Conservation (phyloP, 176 grass and related monocot species). For the maize (Zea mays) region DNA sequence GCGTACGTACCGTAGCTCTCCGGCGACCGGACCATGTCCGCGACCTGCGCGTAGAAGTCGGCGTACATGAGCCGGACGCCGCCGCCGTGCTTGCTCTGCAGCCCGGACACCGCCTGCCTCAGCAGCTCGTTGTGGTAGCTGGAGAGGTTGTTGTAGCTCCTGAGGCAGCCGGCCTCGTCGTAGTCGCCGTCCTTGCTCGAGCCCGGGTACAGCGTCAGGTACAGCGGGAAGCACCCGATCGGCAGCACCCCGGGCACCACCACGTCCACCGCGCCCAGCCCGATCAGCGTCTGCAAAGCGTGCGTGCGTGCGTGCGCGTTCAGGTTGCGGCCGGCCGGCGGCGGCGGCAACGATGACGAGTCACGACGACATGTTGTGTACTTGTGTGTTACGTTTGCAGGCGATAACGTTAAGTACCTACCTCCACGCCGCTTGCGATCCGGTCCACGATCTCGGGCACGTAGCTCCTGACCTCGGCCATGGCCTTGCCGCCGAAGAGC, state of each 20-base stretch:
- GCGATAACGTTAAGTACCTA: background rate
- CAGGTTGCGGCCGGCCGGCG: background rate
- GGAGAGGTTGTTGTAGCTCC: conserved; percentile 59
- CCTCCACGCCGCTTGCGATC: conserved; percentile 64
- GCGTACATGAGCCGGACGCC: conserved; percentile 62
- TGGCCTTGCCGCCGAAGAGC: conserved; percentile 52
- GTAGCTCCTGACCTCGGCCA: conserved; percentile 51
- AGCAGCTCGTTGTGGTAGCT: conserved; percentile 70
- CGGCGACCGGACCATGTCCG: conserved; percentile 60
- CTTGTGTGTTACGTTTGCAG: background rate
- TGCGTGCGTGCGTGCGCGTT: background rate
- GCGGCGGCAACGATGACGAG: no score
- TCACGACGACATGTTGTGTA: background rate
- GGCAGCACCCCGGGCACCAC: conserved; percentile 79
- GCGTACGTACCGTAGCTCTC: conserved; percentile 47
- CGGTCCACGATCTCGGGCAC: conserved; percentile 52
- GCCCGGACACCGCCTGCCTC: conserved; percentile 34
- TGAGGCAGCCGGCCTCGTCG: conserved; percentile 64
- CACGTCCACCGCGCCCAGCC: conserved; percentile 57
- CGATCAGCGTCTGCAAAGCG: conserved; percentile 55
- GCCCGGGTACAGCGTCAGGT: conserved; percentile 69
- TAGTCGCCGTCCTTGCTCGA: conserved; percentile 55
- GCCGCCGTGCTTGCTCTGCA: conserved; percentile 51
- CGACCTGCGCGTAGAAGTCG: conserved; percentile 65
- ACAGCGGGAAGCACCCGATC: conserved; percentile 76